Conservation (phyloP, 176 grass and related monocot genomes). For the Pharus latifolius region DNA sequence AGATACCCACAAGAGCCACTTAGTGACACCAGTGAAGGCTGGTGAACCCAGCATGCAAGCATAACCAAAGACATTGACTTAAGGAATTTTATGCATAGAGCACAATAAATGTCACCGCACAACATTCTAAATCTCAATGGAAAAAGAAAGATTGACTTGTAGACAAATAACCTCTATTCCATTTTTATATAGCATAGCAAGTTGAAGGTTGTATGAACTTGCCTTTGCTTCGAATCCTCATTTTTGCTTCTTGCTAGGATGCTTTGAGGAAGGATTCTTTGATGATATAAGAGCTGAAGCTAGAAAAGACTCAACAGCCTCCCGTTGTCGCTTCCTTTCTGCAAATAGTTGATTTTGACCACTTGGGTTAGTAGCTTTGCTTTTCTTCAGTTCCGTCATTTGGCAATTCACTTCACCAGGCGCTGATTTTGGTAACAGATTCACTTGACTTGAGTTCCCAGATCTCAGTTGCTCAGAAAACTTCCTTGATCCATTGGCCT, state of each 20-base stretch:
- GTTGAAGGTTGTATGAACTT: neutral
- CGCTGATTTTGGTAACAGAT: neutral
- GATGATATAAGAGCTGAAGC: slow-evolving; percentile 68
- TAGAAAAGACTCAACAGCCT: slow-evolving; percentile 62
- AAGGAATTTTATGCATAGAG: neutral
- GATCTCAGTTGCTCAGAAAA: neutral
- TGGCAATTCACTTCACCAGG: slow-evolving; percentile 18
- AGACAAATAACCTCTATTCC: neutral
- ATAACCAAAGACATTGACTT: neutral
- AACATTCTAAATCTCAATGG: neutral
- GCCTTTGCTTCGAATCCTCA: slow-evolving; percentile 24
- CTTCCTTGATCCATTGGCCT: neutral
- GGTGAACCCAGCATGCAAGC: neutral
- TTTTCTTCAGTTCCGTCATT: slow-evolving; percentile 19
- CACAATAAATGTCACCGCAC: neutral
- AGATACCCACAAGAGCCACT: neutral
- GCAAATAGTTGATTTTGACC: slow-evolving; percentile 43
- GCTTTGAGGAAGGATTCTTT: slow-evolving; percentile 45
- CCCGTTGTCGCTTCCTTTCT: slow-evolving; percentile 64
- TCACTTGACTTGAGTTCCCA: neutral
- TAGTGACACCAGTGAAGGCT: neutral
- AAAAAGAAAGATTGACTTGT: neutral
- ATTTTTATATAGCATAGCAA: neutral
- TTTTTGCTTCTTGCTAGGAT: slow-evolving; percentile 27
- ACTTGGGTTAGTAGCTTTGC: slow-evolving; percentile 2